Conservation (phyloP, 352 stramenopile species). For the Pythium phragmitis region DNA sequence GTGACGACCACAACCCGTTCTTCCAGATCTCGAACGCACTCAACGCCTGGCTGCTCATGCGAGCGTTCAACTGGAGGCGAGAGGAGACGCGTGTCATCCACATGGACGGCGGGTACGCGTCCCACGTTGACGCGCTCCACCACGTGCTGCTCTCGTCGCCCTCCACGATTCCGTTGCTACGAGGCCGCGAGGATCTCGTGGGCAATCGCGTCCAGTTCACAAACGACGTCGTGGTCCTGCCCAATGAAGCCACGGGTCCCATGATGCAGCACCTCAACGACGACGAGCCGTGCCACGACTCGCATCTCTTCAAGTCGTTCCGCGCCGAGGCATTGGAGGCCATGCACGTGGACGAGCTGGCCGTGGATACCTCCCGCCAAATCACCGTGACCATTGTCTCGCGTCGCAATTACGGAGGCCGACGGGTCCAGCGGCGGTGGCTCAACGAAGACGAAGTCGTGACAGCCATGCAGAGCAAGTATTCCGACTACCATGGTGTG, state of each 20-base stretch:
- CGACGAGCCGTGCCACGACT: constrained; percentile 58
- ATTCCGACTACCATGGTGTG: constrained; percentile 11
- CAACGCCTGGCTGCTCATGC: constrained; percentile 32
- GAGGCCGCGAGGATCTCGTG: constrained; percentile 25
- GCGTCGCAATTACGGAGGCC: constrained; percentile 28
- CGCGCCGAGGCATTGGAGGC: constrained; percentile 24
- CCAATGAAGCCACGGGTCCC: constrained; percentile 51
- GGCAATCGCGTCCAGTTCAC: constrained; percentile 33
- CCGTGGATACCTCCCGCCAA: not conserved
- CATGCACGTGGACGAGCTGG: not conserved
- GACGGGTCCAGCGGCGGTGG: constrained; percentile 28
- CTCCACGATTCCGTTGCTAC: constrained; percentile 15
- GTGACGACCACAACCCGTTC: constrained; percentile 40
- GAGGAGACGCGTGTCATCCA: constrained; percentile 29
- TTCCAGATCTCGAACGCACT: constrained; percentile 33
- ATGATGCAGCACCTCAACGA: constrained; percentile 78
- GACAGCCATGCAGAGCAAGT: constrained; percentile 16
- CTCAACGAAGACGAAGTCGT: constrained; percentile 33
- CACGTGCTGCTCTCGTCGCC: constrained; percentile 26
- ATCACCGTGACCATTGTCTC: constrained; percentile 33
- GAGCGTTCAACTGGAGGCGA: constrained; percentile 12
- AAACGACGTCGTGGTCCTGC: constrained; percentile 44
- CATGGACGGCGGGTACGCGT: constrained; percentile 32
- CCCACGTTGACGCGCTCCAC: constrained; percentile 27
- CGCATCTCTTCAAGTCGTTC: constrained; percentile 52